A percentile compares a stretch with the other conserved stretches of the same genome.
Conservation (phyloP, 495 filamentous ascomycete genomes). For the Hypoxylon subgilvum region DNA sequence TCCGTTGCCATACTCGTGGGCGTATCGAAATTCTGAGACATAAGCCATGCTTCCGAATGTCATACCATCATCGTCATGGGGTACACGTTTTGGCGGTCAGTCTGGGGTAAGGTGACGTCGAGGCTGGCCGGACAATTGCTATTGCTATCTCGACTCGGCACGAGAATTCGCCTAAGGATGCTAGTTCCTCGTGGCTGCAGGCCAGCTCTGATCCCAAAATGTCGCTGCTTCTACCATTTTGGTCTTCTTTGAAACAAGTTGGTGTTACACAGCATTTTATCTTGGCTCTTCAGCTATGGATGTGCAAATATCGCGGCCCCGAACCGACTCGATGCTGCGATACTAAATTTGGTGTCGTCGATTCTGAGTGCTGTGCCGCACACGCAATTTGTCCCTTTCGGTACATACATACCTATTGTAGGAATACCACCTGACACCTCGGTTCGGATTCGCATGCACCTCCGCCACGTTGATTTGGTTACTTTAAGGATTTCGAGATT, state of each 20-base stretch:
- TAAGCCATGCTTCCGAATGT: neutral
- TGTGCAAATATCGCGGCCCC: constrained; percentile 31
- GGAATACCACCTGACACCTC: constrained; percentile 3
- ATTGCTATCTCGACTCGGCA: neutral
- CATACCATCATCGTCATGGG: neutral
- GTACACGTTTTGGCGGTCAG: neutral
- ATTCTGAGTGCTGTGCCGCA: constrained; percentile 27
- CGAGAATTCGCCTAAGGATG: too few relatives aligned
- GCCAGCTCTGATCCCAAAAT: too few relatives aligned
- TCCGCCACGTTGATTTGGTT: constrained; percentile 28
- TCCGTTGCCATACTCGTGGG: neutral
- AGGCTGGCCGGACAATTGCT: neutral
- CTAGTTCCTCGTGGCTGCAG: too few relatives aligned
- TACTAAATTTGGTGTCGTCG: constrained; percentile 21
- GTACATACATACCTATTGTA: neutral
- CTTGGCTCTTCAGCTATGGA: constrained; percentile 2
- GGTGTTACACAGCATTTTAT: neutral
- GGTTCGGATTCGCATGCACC: constrained; percentile 31
- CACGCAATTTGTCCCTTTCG: constrained; percentile 24
- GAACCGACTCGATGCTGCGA: constrained; percentile 31
- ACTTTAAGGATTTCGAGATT: constrained; percentile 21
- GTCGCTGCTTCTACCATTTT: too few relatives aligned
- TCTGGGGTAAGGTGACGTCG: constrained; percentile 17
- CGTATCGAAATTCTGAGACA: neutral
- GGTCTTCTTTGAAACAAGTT: neutral